Percentiles rank a stretch among this genome's conserved stretches.
phyloP scores from a whole-genome alignment of 805 yeast genomes.

The Yarrowia sp. region DNA sequence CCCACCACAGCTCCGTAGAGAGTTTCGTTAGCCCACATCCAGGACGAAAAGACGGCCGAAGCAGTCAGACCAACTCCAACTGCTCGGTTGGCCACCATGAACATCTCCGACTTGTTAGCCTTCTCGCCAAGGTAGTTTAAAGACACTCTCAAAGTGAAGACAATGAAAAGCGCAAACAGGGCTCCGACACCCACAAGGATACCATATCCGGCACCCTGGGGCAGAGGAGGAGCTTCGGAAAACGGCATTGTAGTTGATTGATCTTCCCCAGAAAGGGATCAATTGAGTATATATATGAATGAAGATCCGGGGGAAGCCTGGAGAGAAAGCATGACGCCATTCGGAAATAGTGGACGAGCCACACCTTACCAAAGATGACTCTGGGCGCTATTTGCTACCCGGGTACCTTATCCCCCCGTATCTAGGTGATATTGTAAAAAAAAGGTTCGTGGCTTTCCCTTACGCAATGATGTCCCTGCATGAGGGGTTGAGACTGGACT shows the following conservation, averaged over 20 bases:
- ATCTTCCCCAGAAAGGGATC: not conserved
- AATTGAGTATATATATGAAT: not conserved
- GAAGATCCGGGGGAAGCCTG: not conserved
- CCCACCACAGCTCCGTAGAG: conserved; percentile 43
- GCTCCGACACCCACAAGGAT: conserved; percentile 79
- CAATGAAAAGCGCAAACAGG: conserved; percentile 48
- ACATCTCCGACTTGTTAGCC: conserved; percentile 34
- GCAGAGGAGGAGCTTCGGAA: conserved; percentile 18
- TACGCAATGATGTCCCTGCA: conserved; percentile 18
- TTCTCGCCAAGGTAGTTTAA: conserved; percentile 30
- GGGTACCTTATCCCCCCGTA: not conserved
- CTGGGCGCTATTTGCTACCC: not conserved
- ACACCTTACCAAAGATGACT: not conserved
- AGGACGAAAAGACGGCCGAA: conserved; percentile 47
- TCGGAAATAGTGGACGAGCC: conserved; percentile 24
- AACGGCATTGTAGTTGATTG: not conserved
- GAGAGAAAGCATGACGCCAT: conserved; percentile 14
- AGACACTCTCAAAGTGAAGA: conserved; percentile 36
- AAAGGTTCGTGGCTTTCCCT: conserved; percentile 11
- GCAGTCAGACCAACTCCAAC: conserved; percentile 47
- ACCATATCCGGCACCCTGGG: conserved; percentile 71
- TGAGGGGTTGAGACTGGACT: not conserved
- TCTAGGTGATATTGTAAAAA: not conserved
- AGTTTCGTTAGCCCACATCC: conserved; percentile 50
- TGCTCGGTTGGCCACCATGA: conserved; percentile 43